phyloP scores from a whole-genome alignment of 257 asterid species.

The Solanum pimpinellifolium region DNA sequence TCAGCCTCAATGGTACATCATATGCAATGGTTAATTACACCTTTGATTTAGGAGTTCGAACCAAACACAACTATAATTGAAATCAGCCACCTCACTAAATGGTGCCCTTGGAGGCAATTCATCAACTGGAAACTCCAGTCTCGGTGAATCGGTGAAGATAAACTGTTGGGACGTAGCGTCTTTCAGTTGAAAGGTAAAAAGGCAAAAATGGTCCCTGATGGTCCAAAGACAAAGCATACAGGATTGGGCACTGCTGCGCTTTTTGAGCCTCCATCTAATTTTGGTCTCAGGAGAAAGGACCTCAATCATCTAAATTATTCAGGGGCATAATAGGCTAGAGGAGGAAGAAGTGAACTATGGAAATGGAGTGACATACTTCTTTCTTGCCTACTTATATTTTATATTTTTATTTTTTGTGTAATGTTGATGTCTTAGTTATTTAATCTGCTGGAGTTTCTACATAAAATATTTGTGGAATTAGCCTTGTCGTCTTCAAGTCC shows the following conservation, averaged over 20 bases:
- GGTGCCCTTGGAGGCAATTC: not conserved
- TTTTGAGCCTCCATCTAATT: not conserved
- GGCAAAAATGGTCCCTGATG: not conserved
- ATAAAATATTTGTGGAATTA: not conserved
- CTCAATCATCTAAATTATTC: not conserved
- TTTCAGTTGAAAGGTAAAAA: not conserved
- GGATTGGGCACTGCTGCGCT: not conserved
- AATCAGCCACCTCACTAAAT: not conserved
- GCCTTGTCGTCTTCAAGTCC: not conserved
- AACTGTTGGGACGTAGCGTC: not conserved
- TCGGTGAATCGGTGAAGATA: not conserved
- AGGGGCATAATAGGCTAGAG: not conserved
- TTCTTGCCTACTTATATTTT: not conserved
- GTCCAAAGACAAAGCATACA: not conserved
- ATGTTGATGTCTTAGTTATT: not conserved
- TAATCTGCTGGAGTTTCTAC: not conserved
- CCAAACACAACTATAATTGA: not conserved
- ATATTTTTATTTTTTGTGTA: not conserved
- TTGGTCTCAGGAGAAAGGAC: not conserved
- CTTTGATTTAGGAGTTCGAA: not conserved
- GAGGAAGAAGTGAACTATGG: not conserved
- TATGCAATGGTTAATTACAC: not conserved
- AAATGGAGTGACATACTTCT: not conserved
- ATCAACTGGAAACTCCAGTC: not conserved
- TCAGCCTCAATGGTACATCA: not conserved